Evolutionary conservation across 139 green algal genomes (phyloP).

Genomic region (Desmodesmus armatus): DNA sequence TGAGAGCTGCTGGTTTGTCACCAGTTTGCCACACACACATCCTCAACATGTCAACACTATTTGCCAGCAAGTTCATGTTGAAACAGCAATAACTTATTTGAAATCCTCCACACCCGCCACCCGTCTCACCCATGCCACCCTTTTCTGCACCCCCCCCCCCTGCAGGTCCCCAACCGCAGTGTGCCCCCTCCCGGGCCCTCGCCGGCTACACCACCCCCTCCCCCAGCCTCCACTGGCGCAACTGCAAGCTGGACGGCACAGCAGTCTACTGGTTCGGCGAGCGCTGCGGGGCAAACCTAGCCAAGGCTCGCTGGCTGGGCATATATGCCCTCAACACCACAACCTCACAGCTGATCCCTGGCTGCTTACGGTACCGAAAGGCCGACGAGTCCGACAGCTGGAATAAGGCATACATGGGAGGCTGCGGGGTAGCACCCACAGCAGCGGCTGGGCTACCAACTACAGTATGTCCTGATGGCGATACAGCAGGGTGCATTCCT

Average conservation of each 20-base stretch:
- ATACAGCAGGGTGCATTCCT: not conserved
- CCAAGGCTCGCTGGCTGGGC: conserved; percentile 23
- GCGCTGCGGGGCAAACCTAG: conserved; percentile 23
- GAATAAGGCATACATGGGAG: conserved; percentile 12
- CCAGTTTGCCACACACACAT: not conserved
- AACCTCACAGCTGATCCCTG: not conserved
- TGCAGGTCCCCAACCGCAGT: not conserved
- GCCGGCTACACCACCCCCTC: not conserved
- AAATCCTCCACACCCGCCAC: no score
- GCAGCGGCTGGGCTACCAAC: not conserved
- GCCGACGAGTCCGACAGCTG: not conserved
- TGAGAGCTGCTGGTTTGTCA: not conserved
- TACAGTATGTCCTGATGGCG: not conserved
- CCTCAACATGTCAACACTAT: not conserved
- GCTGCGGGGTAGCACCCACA: conserved; percentile 17
- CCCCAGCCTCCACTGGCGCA: not conserved
- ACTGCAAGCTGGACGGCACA: not conserved
- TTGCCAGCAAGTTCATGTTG: not conserved
- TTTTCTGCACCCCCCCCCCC: not conserved
- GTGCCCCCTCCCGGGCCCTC: not conserved
- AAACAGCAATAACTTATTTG: not conserved
- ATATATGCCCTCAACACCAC: conserved; percentile 39
- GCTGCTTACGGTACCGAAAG: conserved; percentile 23
- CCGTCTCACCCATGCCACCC: no score
- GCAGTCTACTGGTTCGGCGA: conserved; percentile 41